phyloP scores from a whole-genome alignment of 352 stramenopile genomes.

The Globisporangium sylvaticum region DNA sequence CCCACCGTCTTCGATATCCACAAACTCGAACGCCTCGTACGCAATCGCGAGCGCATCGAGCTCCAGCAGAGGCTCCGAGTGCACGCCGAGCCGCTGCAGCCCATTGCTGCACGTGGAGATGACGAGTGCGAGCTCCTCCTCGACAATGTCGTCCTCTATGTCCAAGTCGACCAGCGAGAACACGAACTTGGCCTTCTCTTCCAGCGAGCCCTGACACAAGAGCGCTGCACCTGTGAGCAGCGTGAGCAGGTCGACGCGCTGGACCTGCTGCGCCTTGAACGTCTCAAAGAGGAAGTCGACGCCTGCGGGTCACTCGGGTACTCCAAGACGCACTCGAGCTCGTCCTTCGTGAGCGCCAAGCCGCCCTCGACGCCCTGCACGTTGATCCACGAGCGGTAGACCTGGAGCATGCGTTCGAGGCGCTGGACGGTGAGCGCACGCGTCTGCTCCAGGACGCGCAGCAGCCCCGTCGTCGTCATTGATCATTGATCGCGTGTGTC shows the following conservation, averaged over 20 bases:
- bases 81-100: conserved; percentile 32
- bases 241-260: conserved; percentile 55
- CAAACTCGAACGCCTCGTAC: conserved; percentile 66
- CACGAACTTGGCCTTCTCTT: conserved; percentile 49
- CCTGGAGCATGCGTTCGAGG: conserved; percentile 50
- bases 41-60: conserved; percentile 52
- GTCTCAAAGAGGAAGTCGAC: conserved; percentile 52
- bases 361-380: conserved; percentile 48
- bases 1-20: conserved; percentile 48
- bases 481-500: neutral
- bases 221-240: conserved; percentile 41
- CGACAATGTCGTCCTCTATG: conserved; percentile 69
- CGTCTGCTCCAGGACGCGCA: conserved; percentile 28
- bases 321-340: conserved; percentile 63
- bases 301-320: conserved; percentile 24
- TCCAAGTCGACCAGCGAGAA: conserved; percentile 73
- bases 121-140: conserved; percentile 63
- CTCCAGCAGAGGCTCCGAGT: conserved; percentile 23
- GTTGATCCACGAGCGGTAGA: conserved; percentile 57
- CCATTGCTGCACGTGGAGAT: conserved; percentile 50
- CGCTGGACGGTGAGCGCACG: conserved; percentile 33
- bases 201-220: conserved; percentile 44
- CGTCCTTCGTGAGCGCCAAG: conserved; percentile 52
- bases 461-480: conserved; percentile 2
- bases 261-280: conserved; percentile 19